Conservation (phyloP, 164 flowering plant genomes). For the Liquidambar formosana region DNA sequence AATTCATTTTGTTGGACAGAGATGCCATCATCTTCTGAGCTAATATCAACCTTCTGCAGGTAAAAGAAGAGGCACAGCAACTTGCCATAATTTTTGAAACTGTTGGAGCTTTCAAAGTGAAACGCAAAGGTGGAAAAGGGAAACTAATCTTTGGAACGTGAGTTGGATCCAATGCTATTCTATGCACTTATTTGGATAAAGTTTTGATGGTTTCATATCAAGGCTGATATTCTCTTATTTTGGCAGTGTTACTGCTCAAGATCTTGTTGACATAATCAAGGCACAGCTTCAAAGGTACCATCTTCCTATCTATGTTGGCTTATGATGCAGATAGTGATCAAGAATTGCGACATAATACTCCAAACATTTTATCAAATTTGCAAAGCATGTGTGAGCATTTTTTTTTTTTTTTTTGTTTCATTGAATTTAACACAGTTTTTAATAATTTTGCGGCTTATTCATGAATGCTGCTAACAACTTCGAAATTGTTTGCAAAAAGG, state of each 20-base stretch:
- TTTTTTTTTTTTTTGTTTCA: too few species aligned
- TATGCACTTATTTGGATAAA: neutral
- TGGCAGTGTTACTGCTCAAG: slow-evolving; percentile 88
- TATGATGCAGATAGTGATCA: slow-evolving; percentile 4
- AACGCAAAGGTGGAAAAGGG: slow-evolving; percentile 90
- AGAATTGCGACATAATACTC: neutral
- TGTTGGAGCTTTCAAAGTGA: slow-evolving; percentile 92
- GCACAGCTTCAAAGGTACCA: slow-evolving; percentile 87
- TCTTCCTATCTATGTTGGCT: neutral
- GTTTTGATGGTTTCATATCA: neutral
- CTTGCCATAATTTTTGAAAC: slow-evolving; percentile 86
- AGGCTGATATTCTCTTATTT: slow-evolving; percentile 15
- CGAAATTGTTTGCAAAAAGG: neutral
- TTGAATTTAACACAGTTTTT: neutral
- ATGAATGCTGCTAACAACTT: neutral
- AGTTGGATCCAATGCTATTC: slow-evolving; percentile 22
- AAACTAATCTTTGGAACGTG: slow-evolving; percentile 92
- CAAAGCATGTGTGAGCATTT: too few species aligned
- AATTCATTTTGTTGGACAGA: too few species aligned
- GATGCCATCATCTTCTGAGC: neutral
- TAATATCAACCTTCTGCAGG: slow-evolving; percentile 40
- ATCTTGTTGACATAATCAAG: slow-evolving; percentile 93
- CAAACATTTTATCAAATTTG: too few species aligned
- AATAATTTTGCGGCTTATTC: neutral
- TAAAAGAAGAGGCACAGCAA: slow-evolving; percentile 92